These are phyloP conservation scores for Wickerhamiella kurtzmanii DNA, from an alignment of 805 yeast species.

Conservation along the genomic window DNA sequence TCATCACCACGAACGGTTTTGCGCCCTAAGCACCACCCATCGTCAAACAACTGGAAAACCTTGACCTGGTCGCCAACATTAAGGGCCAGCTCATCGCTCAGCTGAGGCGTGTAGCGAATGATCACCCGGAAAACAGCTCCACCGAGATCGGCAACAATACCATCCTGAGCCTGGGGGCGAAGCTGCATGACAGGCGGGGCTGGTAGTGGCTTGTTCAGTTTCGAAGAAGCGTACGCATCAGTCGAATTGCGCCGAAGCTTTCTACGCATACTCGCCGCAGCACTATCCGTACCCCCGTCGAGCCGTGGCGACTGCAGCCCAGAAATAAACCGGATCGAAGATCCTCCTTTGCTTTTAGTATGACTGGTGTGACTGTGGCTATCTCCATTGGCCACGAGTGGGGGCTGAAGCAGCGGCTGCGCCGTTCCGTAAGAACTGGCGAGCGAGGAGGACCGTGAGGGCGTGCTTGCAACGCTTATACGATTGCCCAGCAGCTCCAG, in stretches of 20 bases:
- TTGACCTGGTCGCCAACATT: slow-evolving; percentile 58
- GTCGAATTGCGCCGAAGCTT: slow-evolving; percentile 1
- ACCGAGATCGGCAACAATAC: slow-evolving; percentile 13
- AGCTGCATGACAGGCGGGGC: slow-evolving; percentile 7
- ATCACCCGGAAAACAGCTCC: slow-evolving; percentile 41
- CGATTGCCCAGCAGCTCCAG: background rate
- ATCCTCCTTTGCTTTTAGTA: too few species aligned
- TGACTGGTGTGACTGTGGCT: background rate
- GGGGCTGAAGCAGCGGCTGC: background rate
- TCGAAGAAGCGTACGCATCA: background rate
- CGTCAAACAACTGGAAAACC: slow-evolving; percentile 67
- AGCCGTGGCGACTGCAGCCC: background rate
- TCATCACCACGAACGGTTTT: background rate
- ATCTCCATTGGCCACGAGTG: background rate
- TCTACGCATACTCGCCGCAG: background rate
- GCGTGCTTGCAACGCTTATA: background rate
- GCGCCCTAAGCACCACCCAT: slow-evolving; percentile 68
- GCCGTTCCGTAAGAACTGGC: background rate
- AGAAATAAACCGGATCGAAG: background rate
- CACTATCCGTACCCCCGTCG: background rate
- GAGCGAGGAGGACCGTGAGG: background rate
- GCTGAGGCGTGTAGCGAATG: slow-evolving; percentile 60
- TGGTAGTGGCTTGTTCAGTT: slow-evolving; percentile 18
- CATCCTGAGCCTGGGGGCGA: slow-evolving; percentile 7
- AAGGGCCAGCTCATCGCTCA: slow-evolving; percentile 68